A percentile compares a stretch with the other conserved stretches of the same genome.
Evolutionary conservation across 257 asterid species (phyloP).

Genomic region (Oldenlandia corymbosa): DNA sequence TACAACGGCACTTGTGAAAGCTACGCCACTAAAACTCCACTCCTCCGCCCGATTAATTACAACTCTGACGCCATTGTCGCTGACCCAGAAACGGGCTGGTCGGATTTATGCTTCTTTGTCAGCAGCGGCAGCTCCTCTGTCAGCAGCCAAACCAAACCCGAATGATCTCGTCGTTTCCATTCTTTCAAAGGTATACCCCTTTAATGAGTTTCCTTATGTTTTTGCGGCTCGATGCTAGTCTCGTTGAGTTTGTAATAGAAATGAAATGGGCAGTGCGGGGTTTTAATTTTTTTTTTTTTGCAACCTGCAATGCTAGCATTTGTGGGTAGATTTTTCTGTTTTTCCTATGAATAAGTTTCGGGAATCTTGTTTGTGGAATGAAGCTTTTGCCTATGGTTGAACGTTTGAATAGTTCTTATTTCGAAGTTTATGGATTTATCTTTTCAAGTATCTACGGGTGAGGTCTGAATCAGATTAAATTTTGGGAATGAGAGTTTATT

Average conservation of each 20-base stretch:
- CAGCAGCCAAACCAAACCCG: constrained; percentile 44
- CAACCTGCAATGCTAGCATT: neutral
- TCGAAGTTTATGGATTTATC: no score
- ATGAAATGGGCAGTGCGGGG: no score
- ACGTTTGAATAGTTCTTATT: no score
- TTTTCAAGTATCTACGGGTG: neutral
- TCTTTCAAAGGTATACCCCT: constrained; percentile 54
- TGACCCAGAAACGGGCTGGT: neutral
- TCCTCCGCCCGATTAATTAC: neutral
- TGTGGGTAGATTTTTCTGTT: neutral
- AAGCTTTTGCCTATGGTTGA: neutral
- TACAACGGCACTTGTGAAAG: constrained; percentile 7
- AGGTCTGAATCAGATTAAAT: neutral
- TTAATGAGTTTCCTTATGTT: neutral
- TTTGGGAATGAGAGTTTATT: neutral
- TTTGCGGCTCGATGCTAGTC: neutral
- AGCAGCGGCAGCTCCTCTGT: constrained; percentile 34
- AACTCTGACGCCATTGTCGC: neutral
- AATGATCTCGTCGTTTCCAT: constrained; percentile 52
- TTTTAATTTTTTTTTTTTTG: no score
- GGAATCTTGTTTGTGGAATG: neutral
- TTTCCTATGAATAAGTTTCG: neutral
- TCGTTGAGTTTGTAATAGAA: no score
- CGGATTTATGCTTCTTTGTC: constrained; percentile 41
- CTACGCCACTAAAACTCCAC: neutral